These are phyloP conservation scores for Apophysomyces sp. DNA, from an alignment of 371 early-diverging fungal species.

Conservation along the genomic window DNA sequence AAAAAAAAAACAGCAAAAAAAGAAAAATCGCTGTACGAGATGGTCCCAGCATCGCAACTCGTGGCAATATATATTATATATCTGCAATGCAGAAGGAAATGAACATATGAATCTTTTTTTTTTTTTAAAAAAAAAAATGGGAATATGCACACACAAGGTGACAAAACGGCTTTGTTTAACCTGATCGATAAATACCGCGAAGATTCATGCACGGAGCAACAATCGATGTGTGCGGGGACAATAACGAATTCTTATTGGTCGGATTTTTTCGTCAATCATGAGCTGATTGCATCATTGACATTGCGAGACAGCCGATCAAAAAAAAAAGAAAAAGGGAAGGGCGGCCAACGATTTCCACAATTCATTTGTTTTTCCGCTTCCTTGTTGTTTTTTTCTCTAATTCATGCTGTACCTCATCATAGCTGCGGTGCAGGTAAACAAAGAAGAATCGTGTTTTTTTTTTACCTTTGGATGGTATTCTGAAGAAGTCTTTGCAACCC, in stretches of 20 bases:
- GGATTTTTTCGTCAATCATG: neutral
- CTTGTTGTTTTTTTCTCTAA: neutral
- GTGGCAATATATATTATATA: too few relatives aligned
- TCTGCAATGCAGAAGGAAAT: too few relatives aligned
- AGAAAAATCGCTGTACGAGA: too few relatives aligned
- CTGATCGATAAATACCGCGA: too few relatives aligned
- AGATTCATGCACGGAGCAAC: neutral
- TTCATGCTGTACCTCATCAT: neutral
- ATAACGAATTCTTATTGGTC: neutral
- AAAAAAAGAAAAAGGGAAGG: too few relatives aligned
- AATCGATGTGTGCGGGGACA: too few relatives aligned
- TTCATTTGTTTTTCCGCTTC: neutral
- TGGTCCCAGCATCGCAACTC: too few relatives aligned
- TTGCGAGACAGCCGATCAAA: neutral
- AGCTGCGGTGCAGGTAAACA: slow-evolving; percentile 4
- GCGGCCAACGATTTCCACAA: neutral
- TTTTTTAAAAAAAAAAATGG: neutral
- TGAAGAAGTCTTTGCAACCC: neutral
- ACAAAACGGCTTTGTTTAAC: too few relatives aligned
- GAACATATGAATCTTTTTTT: neutral
- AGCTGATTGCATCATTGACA: neutral
- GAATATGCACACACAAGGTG: too few relatives aligned
- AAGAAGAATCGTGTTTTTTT: too few relatives aligned
- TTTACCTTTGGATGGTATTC: too few relatives aligned
- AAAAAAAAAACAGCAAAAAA: too few relatives aligned